These are phyloP conservation scores for Keqinozyma sinolaborantium DNA, from an alignment of 1,139 yeast genomes.

Conservation along the genomic window DNA sequence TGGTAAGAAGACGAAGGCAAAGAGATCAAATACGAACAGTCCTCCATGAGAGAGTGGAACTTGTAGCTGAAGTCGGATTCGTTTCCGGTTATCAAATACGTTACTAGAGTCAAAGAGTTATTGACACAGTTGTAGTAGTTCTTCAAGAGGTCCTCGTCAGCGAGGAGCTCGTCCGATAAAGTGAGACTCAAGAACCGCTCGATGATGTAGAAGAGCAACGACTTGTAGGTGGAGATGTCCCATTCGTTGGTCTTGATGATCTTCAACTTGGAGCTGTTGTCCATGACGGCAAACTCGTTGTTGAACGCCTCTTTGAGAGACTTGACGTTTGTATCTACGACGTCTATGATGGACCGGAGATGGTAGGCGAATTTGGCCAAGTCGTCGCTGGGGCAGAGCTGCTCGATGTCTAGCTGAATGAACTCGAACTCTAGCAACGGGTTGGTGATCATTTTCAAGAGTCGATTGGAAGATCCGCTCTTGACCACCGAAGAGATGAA, in stretches of 20 bases:
- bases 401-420: conserved; percentile 15
- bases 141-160: conserved; percentile 14
- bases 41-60: conserved; percentile 23
- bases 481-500: conserved; percentile 55
- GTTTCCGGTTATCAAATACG: conserved; percentile 49
- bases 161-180: conserved; percentile 23
- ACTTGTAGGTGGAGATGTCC: conserved; percentile 63
- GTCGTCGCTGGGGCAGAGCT: conserved; percentile 43
- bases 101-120: conserved; percentile 38
- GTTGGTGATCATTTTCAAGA: conserved; percentile 54
- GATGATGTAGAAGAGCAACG: conserved; percentile 46
- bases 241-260: conserved; percentile 38
- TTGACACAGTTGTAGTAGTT: conserved; percentile 26
- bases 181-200: conserved; percentile 36
- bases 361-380: conserved; percentile 57
- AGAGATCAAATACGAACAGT: conserved; percentile 22
- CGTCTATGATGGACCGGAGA: conserved; percentile 46
- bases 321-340: conserved; percentile 44
- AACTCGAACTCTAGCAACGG: conserved; percentile 45
- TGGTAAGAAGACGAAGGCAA: conserved; percentile 12
- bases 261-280: conserved; percentile 34
- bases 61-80: conserved; percentile 49
- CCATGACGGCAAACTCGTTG: conserved; percentile 55
- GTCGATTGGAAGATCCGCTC: conserved; percentile 54
- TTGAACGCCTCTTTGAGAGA: conserved; percentile 44